Base-by-base conservation (phyloP, 768 basidiomycete genomes). In the Kwoniella sp. region DNA sequence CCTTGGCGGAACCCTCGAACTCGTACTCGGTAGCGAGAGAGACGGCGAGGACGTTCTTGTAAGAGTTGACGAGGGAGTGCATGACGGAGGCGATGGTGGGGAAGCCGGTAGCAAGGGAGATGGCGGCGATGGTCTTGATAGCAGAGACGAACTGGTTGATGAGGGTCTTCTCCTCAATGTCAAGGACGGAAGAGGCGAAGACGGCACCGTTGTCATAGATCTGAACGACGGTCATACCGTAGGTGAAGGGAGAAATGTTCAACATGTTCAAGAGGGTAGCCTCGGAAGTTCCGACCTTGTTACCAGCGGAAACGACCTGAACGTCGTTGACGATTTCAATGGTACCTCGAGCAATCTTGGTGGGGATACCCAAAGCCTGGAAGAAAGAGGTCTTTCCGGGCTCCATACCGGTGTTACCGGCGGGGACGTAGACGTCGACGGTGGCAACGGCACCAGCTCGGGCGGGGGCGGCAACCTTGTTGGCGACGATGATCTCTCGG, bases 361-460 rank as follows among this genome's bases (percentile, higher is more conserved):
- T 99, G 51, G 96, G 95, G 82, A 99, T 94, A 84, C 90, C 89
- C 79, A 99, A 89, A 62, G 96, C 96, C 86, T 99, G 96, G 92
- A 99, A 99, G 92, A 98, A 99, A 75, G 96, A 96, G 66, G 96
- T 99, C 86, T 99, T 99, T 79, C 95, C 96, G 75, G 96, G 96
- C 82, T 98, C 96, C 96, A 99, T 99, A 82, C 94, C 94, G 60
- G 96, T 99, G 88, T 98, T 98, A 65, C 93, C 89, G 49, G 88
- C 92, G 36, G 94, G 92, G 72, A 99, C 90, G 65, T 83, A 83
- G 77, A 98, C 95, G 75, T 98, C 89, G 83, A 86, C 87, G 78
- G 95, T 90, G 37, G 95, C 94, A 74, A 88, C 86, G 36, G 95
- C 95, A 86, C 94, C 95, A 68, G 96, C 94, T 86, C 96, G 92